These are phyloP conservation scores for Vicia villosa DNA, from an alignment of 306 rosid genomes.

Conservation along the genomic window DNA sequence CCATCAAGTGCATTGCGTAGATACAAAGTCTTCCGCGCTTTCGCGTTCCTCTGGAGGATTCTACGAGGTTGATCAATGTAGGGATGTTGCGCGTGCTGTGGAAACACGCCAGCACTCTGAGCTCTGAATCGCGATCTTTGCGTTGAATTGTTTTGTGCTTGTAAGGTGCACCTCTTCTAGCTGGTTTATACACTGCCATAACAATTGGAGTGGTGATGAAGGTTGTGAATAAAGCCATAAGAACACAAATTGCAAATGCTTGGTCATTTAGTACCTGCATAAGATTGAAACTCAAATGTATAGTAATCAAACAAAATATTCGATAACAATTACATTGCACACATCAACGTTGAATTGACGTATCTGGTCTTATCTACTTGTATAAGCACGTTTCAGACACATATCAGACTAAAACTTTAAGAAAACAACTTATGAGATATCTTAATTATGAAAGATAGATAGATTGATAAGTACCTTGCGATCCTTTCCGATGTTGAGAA, in stretches of 20 bases:
- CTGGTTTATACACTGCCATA: conserved; percentile 67
- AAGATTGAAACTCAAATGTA: not conserved
- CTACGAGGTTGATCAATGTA: conserved; percentile 59
- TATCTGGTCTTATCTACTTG: too few relatives aligned
- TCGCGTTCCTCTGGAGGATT: conserved; percentile 60
- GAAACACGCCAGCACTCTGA: conserved; percentile 67
- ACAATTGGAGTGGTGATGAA: conserved; percentile 78
- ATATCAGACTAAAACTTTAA: too few relatives aligned
- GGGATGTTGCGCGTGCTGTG: conserved; percentile 70
- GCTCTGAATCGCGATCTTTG: conserved; percentile 49
- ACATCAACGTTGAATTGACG: too few relatives aligned
- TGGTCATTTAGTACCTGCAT: conserved; percentile 73
- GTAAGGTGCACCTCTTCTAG: conserved; percentile 67
- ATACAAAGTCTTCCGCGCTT: conserved; percentile 60
- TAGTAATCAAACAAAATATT: not conserved
- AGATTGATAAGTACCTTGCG: conserved; percentile 51
- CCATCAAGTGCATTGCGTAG: conserved; percentile 83
- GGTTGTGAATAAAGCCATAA: conserved; percentile 78
- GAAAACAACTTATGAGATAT: not conserved
- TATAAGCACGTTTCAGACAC: too few relatives aligned
- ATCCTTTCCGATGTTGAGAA: conserved; percentile 82
- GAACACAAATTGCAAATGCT: conserved; percentile 67
- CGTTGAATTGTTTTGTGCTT: conserved; percentile 56
- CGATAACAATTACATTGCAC: not conserved
- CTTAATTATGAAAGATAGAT: not conserved